Evolutionary conservation across 1,284 basidiomycete genomes (phyloP).

Genomic region (Papiliotrema laurentii): DNA sequence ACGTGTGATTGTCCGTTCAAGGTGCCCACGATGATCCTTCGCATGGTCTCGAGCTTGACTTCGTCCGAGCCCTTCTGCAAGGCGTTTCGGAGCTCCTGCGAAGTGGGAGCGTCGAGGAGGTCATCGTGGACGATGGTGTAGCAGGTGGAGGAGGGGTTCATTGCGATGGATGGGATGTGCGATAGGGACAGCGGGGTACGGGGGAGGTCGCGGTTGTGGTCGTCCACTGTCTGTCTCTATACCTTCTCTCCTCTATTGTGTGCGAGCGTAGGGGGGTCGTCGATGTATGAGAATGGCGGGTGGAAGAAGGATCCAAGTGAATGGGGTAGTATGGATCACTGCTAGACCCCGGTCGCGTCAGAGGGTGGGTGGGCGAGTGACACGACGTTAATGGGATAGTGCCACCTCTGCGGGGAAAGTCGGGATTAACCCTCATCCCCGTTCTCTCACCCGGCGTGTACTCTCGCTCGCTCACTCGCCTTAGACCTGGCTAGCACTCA

Average conservation of each 20-base stretch:
- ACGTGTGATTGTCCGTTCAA: conserved; percentile 84
- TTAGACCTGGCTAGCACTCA: neutral
- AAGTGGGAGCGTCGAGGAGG: conserved; percentile 65
- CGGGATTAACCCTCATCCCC: conserved; percentile 1
- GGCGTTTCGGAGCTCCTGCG: conserved; percentile 75
- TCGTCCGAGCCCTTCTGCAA: conserved; percentile 93
- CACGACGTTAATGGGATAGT: neutral
- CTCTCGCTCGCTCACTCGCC: neutral
- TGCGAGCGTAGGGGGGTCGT: no score
- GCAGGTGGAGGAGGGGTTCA: conserved; percentile 55
- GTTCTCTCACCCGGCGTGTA: neutral
- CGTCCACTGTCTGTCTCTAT: no score
- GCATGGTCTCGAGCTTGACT: conserved; percentile 93
- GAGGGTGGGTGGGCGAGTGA: neutral
- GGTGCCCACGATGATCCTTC: conserved; percentile 90
- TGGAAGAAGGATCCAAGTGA: no score
- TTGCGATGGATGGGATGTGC: conserved; percentile 10
- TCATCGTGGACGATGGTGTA: conserved; percentile 82
- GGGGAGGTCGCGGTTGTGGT: neutral
- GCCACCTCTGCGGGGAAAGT: conserved; percentile 2
- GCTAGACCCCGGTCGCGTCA: neutral
- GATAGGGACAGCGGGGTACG: conserved; percentile 3
- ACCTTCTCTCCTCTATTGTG: no score
- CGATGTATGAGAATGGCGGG: no score
- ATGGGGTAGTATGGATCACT: no score